These are phyloP conservation scores for Trichosanthes truncata DNA, from an alignment of 306 rosid genomes.

Conservation along the genomic window DNA sequence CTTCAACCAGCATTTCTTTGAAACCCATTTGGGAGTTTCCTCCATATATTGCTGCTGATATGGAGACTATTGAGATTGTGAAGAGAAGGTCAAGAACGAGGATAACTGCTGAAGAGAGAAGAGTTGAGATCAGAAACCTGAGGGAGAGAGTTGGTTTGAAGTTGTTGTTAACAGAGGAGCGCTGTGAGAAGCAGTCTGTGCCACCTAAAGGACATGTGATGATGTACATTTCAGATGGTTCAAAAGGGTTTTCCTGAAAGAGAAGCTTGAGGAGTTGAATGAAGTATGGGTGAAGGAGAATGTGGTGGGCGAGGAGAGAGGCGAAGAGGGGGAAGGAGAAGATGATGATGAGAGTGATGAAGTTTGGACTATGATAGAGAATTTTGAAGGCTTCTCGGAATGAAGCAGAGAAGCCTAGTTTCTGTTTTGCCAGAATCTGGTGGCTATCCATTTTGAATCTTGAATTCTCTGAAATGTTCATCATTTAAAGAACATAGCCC, in stretches of 20 bases:
- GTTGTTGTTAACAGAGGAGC: background rate
- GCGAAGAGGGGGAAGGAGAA: constrained; percentile 38
- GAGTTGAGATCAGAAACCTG: background rate
- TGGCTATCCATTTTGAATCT: constrained; percentile 16
- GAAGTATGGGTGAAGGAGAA: constrained; percentile 18
- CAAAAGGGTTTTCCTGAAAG: background rate
- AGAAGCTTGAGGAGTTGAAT: constrained; percentile 17
- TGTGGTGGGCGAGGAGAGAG: constrained; percentile 37
- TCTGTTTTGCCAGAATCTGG: constrained; percentile 19
- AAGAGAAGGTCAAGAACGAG: constrained; percentile 27
- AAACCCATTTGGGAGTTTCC: constrained; percentile 18
- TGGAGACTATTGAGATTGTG: constrained; percentile 17
- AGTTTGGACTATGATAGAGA: constrained; percentile 30
- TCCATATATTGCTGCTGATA: constrained; percentile 24
- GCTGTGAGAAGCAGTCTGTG: background rate
- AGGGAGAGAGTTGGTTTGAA: background rate
- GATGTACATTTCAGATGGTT: background rate
- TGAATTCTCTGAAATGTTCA: background rate
- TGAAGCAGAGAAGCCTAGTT: constrained; percentile 26
- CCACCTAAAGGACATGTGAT: background rate
- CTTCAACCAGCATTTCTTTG: constrained; percentile 24
- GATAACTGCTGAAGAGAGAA: constrained; percentile 7
- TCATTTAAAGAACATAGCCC: background rate
- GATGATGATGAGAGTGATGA: constrained; percentile 35
- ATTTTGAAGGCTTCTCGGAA: constrained; percentile 26